These are phyloP conservation scores for Camelina neglecta DNA, from an alignment of 345 rosid genomes.

Conservation along the genomic window DNA sequence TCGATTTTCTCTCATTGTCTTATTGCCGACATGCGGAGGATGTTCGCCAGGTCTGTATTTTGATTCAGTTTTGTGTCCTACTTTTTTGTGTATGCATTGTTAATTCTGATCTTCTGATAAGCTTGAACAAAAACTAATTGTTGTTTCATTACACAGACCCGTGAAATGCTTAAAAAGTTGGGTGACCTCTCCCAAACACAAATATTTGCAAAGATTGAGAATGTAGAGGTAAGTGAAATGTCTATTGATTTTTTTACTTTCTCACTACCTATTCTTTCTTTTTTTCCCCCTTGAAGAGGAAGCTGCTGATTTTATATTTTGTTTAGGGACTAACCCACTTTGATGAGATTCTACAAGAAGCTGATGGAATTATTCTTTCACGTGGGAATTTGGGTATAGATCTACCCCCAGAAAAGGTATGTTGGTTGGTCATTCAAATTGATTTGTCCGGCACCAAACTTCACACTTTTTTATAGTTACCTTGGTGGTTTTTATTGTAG, in stretches of 20 bases:
- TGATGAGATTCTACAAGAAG: conserved; percentile 98
- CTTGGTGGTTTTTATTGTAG: conserved; percentile 46
- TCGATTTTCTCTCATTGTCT: conserved; percentile 93
- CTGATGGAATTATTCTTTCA: conserved; percentile 97
- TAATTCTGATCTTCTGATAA: background rate
- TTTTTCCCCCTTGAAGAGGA: background rate
- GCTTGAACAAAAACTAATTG: conserved; percentile 13
- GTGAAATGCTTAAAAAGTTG: conserved; percentile 73
- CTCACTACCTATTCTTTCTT: background rate
- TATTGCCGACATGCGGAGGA: conserved; percentile 96
- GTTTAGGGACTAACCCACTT: conserved; percentile 88
- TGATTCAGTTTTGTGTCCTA: background rate
- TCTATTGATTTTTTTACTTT: background rate
- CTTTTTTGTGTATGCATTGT: background rate
- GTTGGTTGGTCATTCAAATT: conserved; percentile 31
- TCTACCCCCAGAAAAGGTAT: conserved; percentile 97
- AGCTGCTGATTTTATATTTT: conserved; percentile 14
- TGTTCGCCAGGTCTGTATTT: conserved; percentile 70
- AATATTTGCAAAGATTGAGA: conserved; percentile 96
- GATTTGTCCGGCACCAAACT: background rate
- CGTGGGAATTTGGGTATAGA: conserved; percentile 98
- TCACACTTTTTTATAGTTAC: background rate
- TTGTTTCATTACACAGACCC: conserved; percentile 61
- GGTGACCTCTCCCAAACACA: conserved; percentile 93
- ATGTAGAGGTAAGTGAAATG: conserved; percentile 64